A percentile compares a stretch with the other conserved stretches of the same genome.
phyloP scores from a whole-genome alignment of 75 land plant species.

The Cupressus sempervirens region DNA sequence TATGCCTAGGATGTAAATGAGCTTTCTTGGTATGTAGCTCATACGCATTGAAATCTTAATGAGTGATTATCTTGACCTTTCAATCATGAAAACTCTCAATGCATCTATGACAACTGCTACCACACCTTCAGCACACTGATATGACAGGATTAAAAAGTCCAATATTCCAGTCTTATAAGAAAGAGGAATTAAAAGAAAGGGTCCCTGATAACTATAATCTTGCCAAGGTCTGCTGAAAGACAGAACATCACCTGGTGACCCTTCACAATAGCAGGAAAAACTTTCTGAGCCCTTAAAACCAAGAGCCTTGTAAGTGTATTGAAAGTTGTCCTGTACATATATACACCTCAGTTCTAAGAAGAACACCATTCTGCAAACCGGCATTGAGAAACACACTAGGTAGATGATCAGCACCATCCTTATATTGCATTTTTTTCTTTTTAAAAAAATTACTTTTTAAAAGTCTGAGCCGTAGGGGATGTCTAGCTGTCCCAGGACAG shows the following conservation, averaged over 20 bases:
- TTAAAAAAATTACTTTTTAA: too few species aligned
- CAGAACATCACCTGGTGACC: slow-evolving; percentile 80
- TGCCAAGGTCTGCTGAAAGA: slow-evolving; percentile 98
- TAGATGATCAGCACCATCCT: slow-evolving; percentile 96
- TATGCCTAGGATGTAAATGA: slow-evolving; percentile 85
- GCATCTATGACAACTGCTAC: slow-evolving; percentile 94
- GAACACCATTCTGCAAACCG: slow-evolving; percentile 88
- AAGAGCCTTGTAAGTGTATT: slow-evolving; percentile 86
- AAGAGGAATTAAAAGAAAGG: slow-evolving; percentile 86
- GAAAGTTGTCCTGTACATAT: slow-evolving; percentile 97
- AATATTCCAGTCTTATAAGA: slow-evolving; percentile 97
- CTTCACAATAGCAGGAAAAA: slow-evolving; percentile 74
- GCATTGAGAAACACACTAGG: slow-evolving; percentile 98
- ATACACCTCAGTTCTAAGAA: slow-evolving; percentile 93
- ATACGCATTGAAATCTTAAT: slow-evolving; percentile 84
- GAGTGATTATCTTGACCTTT: slow-evolving; percentile 93
- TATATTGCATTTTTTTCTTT: slow-evolving; percentile 16
- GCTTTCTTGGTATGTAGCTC: slow-evolving; percentile 92
- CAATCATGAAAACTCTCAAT: slow-evolving; percentile 87
- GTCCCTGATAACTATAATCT: slow-evolving; percentile 95
- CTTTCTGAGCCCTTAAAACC: slow-evolving; percentile 69
- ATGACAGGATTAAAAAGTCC: slow-evolving; percentile 88
- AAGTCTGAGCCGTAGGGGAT: too few species aligned
- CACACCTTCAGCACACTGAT: slow-evolving; percentile 95
- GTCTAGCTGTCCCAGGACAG: too few species aligned